phyloP scores from a whole-genome alignment of 2,329 filamentous ascomycete genomes.

The Pezicula radicicola region DNA sequence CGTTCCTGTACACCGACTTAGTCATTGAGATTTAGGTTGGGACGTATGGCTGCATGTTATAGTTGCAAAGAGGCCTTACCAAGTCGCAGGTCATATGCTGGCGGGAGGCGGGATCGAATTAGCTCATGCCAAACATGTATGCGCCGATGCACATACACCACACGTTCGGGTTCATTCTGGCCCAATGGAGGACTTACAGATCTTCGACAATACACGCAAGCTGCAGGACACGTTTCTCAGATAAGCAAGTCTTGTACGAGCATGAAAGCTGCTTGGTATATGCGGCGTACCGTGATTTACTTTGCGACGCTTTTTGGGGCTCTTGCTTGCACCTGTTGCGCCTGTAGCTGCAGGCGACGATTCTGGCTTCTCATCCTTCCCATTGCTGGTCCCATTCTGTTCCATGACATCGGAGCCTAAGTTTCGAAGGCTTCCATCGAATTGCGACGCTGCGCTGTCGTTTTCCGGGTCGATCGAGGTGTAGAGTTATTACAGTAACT shows the following conservation, averaged over 20 bases:
- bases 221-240: slow-evolving; percentile 49
- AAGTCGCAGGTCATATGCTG: slow-evolving; percentile 93
- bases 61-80: slow-evolving; percentile 49
- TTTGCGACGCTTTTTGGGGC: slow-evolving; percentile 82
- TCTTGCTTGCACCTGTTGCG: slow-evolving; percentile 38
- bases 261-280: slow-evolving; percentile 18
- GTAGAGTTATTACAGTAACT: background rate
- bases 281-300: slow-evolving; percentile 76
- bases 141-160: slow-evolving; percentile 26
- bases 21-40: slow-evolving; percentile 27
- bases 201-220: slow-evolving; percentile 85
- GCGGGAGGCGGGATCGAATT: slow-evolving; percentile 28
- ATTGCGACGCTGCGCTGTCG: slow-evolving; percentile 23
- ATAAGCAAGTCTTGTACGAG: slow-evolving; percentile 27
- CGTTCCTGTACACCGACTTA: slow-evolving; percentile 63
- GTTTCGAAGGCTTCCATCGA: slow-evolving; percentile 29
- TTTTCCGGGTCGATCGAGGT: background rate
- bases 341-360: slow-evolving; percentile 25
- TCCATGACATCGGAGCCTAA: slow-evolving; percentile 32
- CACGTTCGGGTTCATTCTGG: slow-evolving; percentile 20
- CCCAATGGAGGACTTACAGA: slow-evolving; percentile 66
- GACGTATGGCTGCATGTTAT: slow-evolving; percentile 25
- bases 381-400: slow-evolving; percentile 29
- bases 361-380: slow-evolving; percentile 27
- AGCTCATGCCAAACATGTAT: slow-evolving; percentile 29